A percentile compares a stretch with the other conserved stretches of the same genome.
Evolutionary conservation across 2,329 filamentous ascomycete species (phyloP).

Genomic region (Trichoderma koningiopsis): DNA sequence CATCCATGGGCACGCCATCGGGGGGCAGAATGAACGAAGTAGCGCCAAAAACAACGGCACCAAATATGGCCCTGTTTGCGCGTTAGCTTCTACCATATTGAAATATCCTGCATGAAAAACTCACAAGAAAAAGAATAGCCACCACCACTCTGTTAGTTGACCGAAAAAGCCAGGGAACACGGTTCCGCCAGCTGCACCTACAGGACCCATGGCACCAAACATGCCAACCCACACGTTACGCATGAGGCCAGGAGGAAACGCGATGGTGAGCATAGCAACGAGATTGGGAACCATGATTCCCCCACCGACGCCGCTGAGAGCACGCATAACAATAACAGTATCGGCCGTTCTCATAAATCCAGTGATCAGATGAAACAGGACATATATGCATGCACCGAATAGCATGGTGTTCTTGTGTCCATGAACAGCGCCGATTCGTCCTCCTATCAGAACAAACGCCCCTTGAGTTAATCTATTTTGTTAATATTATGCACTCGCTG

Average conservation of each 20-base stretch:
- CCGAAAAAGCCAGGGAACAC: conserved; percentile 42
- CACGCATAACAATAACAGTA: conserved; percentile 47
- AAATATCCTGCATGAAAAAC: background rate
- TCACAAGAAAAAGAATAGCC: conserved; percentile 19
- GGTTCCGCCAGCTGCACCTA: conserved; percentile 48
- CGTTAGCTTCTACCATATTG: background rate
- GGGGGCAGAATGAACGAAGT: conserved; percentile 25
- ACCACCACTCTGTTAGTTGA: conserved; percentile 19
- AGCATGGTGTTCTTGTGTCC: conserved; percentile 54
- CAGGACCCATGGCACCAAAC: conserved; percentile 51
- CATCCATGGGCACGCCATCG: conserved; percentile 31
- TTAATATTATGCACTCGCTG: background rate
- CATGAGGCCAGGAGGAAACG: conserved; percentile 48
- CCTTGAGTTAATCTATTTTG: conserved; percentile 49
- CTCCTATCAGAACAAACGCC: conserved; percentile 55
- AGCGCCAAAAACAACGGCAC: background rate
- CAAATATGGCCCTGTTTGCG: background rate
- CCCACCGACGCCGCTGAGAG: conserved; percentile 51
- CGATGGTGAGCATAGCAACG: conserved; percentile 52
- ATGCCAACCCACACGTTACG: conserved; percentile 50
- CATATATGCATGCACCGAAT: conserved; percentile 46
- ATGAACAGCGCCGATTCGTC: conserved; percentile 55
- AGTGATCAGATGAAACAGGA: conserved; percentile 47
- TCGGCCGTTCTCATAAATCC: conserved; percentile 48
- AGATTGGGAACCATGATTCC: conserved; percentile 56